Evolutionary conservation across 768 basidiomycete genomes (phyloP).

Genomic region (Epithele typhae): DNA sequence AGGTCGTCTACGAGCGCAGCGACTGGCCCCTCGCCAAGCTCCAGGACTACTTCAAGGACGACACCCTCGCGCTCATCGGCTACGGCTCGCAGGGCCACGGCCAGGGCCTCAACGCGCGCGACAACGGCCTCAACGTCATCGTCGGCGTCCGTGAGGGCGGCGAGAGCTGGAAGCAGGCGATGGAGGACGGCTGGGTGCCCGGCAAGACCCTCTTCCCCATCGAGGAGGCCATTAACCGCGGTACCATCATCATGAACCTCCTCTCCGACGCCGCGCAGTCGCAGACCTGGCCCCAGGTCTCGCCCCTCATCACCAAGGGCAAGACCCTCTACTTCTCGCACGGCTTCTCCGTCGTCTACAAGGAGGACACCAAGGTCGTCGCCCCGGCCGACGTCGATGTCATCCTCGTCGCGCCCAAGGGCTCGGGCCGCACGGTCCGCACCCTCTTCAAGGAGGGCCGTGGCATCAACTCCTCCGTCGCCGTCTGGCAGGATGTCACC

Average conservation of each 20-base stretch:
- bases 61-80: constrained; percentile 97
- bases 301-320: constrained; percentile 96
- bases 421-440: constrained; percentile 97
- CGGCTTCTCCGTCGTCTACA: constrained; percentile 98
- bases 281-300: constrained; percentile 85
- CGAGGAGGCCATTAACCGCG: constrained; percentile 92
- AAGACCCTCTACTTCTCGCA: constrained; percentile 99
- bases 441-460: constrained; percentile 99
- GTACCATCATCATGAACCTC: constrained; percentile 99
- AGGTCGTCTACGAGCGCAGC: constrained; percentile 89
- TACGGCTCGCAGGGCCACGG: constrained; percentile 99
- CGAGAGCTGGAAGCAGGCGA: constrained; percentile 93
- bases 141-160: constrained; percentile 97
- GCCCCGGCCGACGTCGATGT: constrained; percentile 95
- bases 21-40: constrained; percentile 99
- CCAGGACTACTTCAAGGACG: constrained; percentile 99
- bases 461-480: constrained; percentile 93
- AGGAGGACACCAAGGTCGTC: constrained; percentile 92
- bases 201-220: constrained; percentile 98
- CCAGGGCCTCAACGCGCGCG: constrained; percentile 97
- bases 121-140: constrained; percentile 98
- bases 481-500: constrained; percentile 96
- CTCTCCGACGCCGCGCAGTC: constrained; percentile 99
- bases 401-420: constrained; percentile 98
- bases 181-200: constrained; percentile 97